Evolutionary conservation across 257 asterid genomes (phyloP).

Genomic region (Knoxia roxburghii): DNA sequence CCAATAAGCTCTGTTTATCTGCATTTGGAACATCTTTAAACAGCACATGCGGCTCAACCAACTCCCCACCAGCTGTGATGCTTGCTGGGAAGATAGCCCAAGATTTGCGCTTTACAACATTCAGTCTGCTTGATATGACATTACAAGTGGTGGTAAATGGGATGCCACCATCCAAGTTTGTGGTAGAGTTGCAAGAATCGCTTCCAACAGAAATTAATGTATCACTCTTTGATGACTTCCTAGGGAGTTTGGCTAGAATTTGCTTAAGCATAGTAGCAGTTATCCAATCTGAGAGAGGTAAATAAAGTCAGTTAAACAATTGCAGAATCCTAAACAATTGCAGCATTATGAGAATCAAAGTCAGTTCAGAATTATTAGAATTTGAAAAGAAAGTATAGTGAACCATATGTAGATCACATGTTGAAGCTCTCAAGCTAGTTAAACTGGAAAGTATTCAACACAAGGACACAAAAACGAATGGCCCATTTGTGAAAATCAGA

Average conservation of each 20-base stretch:
- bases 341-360: slow-evolving; percentile 5
- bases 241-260: slow-evolving; percentile 45
- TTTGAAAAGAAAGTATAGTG: too few relatives aligned
- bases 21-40: slow-evolving; percentile 42
- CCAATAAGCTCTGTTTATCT: slow-evolving; percentile 37
- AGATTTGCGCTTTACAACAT: slow-evolving; percentile 41
- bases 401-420: too few relatives aligned
- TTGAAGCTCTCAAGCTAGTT: too few relatives aligned
- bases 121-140: slow-evolving; percentile 35
- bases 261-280: slow-evolving; percentile 45
- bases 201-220: slow-evolving; percentile 28
- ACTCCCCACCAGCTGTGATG: slow-evolving; percentile 34
- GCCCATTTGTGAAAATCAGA: background rate
- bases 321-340: background rate
- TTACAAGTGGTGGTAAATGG: slow-evolving; percentile 38
- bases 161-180: slow-evolving; percentile 27
- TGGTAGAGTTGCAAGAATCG: slow-evolving; percentile 28
- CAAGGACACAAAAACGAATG: background rate
- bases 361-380: background rate
- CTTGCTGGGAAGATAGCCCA: slow-evolving; percentile 50
- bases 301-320: slow-evolving; percentile 12
- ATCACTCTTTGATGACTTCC: slow-evolving; percentile 37
- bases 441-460: background rate
- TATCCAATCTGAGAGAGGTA: slow-evolving; percentile 20
- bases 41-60: slow-evolving; percentile 32